A percentile compares a stretch with the other conserved stretches of the same genome.
Conservation (phyloP, 1,284 basidiomycete genomes). For the Ganoderma lingzhi region DNA sequence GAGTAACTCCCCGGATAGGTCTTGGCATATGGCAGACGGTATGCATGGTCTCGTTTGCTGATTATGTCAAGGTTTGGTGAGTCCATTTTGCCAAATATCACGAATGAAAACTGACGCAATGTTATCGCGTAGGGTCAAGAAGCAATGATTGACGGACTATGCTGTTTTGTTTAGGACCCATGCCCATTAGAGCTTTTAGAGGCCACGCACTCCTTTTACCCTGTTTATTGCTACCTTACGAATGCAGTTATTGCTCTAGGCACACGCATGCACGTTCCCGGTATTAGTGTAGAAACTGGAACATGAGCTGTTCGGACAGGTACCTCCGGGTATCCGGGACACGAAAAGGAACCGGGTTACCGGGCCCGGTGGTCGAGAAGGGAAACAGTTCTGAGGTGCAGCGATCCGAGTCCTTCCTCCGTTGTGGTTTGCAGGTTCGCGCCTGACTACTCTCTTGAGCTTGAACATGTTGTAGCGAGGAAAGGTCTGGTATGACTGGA, state of each 20-base stretch:
- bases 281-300: too few relatives aligned
- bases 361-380: constrained; percentile 17
- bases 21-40: constrained; percentile 97
- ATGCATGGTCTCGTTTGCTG: constrained; percentile 98
- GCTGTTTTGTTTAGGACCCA: constrained; percentile 5
- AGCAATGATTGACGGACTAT: constrained; percentile 19
- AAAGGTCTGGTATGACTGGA: neutral
- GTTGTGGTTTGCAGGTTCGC: neutral
- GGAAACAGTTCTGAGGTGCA: constrained; percentile 8
- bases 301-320: neutral
- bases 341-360: neutral
- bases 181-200: constrained; percentile 24
- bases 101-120: constrained; percentile 13
- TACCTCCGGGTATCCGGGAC: constrained; percentile 18
- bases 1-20: constrained; percentile 96
- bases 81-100: constrained; percentile 34
- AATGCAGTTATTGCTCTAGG: constrained; percentile 22
- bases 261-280: neutral
- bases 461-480: neutral
- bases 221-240: constrained; percentile 36
- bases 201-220: constrained; percentile 17
- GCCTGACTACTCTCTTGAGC: neutral
- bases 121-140: constrained; percentile 44
- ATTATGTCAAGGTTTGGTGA: constrained; percentile 89
- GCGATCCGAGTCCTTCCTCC: neutral